Percentiles rank a stretch among this genome's conserved stretches.
These are phyloP conservation scores for Basipetospora sp. DNA, from an alignment of 2,329 filamentous ascomycete genomes.

Conservation along the genomic window DNA sequence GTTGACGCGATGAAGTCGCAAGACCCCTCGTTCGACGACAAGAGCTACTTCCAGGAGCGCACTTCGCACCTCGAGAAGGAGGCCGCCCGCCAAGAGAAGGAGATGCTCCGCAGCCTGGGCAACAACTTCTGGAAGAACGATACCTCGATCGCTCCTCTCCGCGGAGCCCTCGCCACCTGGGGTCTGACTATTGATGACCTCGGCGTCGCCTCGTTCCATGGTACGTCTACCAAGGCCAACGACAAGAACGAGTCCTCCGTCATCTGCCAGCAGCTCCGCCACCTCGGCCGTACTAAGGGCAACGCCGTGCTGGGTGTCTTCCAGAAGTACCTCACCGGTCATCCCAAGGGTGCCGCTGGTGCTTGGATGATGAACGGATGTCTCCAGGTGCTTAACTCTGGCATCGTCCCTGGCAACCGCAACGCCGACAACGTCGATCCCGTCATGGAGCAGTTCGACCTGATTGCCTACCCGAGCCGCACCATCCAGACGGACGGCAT, in stretches of 20 bases:
- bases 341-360: constrained; percentile 96
- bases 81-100: constrained; percentile 78
- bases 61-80: constrained; percentile 73
- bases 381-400: constrained; percentile 84
- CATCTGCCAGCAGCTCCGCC: constrained; percentile 87
- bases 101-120: constrained; percentile 79
- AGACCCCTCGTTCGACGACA: constrained; percentile 58
- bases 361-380: constrained; percentile 99
- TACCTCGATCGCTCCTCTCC: constrained; percentile 79
- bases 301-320: constrained; percentile 94
- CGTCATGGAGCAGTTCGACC: constrained; percentile 92
- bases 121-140: constrained; percentile 99
- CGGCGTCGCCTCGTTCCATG: constrained; percentile 92
- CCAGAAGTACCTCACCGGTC: constrained; percentile 97
- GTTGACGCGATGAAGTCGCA: constrained; percentile 79
- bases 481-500: constrained; percentile 93
- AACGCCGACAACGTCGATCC: constrained; percentile 96
- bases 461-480: constrained; percentile 91
- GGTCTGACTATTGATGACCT: constrained; percentile 94
- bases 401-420: constrained; percentile 88
- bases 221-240: constrained; percentile 94
- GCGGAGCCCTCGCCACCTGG: constrained; percentile 93
- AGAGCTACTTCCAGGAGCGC: constrained; percentile 75
- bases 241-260: constrained; percentile 99
- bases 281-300: constrained; percentile 89